phyloP scores from a whole-genome alignment of 2,329 filamentous ascomycete species.

The Cercospora berteroae region DNA sequence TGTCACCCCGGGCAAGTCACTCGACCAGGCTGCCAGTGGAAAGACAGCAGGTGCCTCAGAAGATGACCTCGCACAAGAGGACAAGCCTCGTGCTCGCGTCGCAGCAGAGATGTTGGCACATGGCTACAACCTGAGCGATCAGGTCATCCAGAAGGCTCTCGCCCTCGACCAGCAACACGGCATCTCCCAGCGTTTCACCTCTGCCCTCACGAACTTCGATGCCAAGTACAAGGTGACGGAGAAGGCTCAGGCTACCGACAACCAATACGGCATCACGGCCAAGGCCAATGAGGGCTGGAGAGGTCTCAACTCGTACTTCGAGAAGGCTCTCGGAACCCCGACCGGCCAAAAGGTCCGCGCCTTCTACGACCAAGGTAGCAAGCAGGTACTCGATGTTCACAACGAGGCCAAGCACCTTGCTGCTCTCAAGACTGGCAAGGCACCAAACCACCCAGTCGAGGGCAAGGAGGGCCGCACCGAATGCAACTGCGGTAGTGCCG shows the following conservation, averaged over 20 bases:
- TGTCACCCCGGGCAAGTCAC: slow-evolving; percentile 69
- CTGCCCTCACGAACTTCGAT: slow-evolving; percentile 74
- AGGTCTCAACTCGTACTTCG: slow-evolving; percentile 83
- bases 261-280: slow-evolving; percentile 76
- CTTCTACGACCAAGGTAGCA: slow-evolving; percentile 82
- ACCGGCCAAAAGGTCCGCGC: slow-evolving; percentile 83
- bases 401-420: slow-evolving; percentile 84
- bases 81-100: slow-evolving; percentile 93
- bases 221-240: slow-evolving; percentile 83
- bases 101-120: slow-evolving; percentile 95
- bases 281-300: slow-evolving; percentile 66
- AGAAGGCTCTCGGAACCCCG: slow-evolving; percentile 83
- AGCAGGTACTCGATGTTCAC: slow-evolving; percentile 93
- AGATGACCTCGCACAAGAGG: slow-evolving; percentile 80
- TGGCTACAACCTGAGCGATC: slow-evolving; percentile 79
- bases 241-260: slow-evolving; percentile 78
- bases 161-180: slow-evolving; percentile 87
- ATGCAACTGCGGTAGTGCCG: slow-evolving; percentile 47
- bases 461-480: slow-evolving; percentile 43
- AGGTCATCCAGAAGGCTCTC: slow-evolving; percentile 77
- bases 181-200: slow-evolving; percentile 75
- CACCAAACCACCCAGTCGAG: slow-evolving; percentile 44
- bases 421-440: slow-evolving; percentile 69
- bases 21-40: slow-evolving; percentile 62
- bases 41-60: slow-evolving; percentile 57